Base-by-base conservation (phyloP, 305 asterid species). In the Fraxinus velutina region DNA sequence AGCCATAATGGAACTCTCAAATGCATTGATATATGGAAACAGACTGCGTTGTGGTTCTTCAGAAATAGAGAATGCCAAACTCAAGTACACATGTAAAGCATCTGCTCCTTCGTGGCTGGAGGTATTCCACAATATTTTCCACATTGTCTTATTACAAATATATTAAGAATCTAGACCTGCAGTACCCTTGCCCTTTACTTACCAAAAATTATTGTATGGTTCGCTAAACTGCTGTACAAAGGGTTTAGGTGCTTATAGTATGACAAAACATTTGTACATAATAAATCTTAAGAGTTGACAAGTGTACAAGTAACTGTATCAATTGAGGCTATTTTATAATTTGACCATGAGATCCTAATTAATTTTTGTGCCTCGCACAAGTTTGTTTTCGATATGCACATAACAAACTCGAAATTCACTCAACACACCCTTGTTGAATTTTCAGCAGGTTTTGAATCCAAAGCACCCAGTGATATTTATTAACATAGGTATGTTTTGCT, bases 1-100 rank as follows among this genome's bases (percentile, higher is more conserved):
- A 78, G 90, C 89, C 83, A 91, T 96, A 80, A 96, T 96, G 99
- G 96, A 91, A 84, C 86, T 96, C 78, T 96, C 99, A 84, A 96
- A 96, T 92, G 92, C 95, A 62, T 86, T 96, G 86, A 94, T 96
- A 85, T 96, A 96, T 88, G 98, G 95, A 76, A 89, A 96, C 86
- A 91, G 97, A 87, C 85, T 96, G 86, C 89, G 91, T 9, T 96
- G 98, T 83, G 98, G 99, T 78, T 94, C 98, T 86, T 75, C 91
- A 71, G 97, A 93, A 83, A 85, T 94, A 81, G 94, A 89, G 86
- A 90, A 91, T 78, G 97, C 98, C 24, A 89, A 92, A 87, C 90
- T 94, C 80, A 79, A 79, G 78, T 93, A 89, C 92, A 89, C 85
- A 73, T 66, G 84, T 86, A 83, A 91, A 81, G 81, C 85, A 72